phyloP scores from a whole-genome alignment of 441 rosid genomes.

The Adansonia madagascariensis region DNA sequence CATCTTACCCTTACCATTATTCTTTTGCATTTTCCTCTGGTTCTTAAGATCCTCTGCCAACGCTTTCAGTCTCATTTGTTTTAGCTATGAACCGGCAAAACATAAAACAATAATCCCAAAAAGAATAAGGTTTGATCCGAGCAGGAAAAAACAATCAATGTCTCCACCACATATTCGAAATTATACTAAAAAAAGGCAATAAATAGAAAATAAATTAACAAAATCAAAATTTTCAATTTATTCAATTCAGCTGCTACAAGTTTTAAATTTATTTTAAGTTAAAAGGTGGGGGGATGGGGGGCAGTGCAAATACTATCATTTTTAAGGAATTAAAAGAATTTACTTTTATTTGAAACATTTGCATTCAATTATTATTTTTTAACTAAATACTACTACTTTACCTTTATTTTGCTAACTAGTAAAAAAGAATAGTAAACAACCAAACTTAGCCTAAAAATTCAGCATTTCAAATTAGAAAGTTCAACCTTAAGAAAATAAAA shows the following conservation, averaged over 20 bases:
- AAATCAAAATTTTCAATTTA: background rate
- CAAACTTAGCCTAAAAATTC: background rate
- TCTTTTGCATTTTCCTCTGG: conserved; percentile 54
- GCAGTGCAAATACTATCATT: background rate
- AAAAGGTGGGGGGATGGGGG: background rate
- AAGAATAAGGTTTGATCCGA: background rate
- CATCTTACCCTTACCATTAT: conserved; percentile 18
- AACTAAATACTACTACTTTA: background rate
- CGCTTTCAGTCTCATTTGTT: conserved; percentile 78
- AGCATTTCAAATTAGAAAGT: background rate
- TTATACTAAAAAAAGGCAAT: background rate
- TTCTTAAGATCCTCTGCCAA: conserved; percentile 69
- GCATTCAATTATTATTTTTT: background rate
- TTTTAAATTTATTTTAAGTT: background rate
- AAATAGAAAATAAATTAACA: background rate
- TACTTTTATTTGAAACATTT: background rate
- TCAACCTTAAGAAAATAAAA: too few relatives aligned
- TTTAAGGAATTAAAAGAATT: background rate
- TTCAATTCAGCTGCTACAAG: background rate
- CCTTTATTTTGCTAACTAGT: background rate
- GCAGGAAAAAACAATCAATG: background rate
- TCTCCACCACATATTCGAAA: background rate
- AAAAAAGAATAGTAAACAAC: background rate
- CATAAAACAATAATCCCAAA: conserved; percentile 4
- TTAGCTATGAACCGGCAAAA: conserved; percentile 52